Conservation (phyloP, 352 stramenopile species). For the Globisporangium paddicum region DNA sequence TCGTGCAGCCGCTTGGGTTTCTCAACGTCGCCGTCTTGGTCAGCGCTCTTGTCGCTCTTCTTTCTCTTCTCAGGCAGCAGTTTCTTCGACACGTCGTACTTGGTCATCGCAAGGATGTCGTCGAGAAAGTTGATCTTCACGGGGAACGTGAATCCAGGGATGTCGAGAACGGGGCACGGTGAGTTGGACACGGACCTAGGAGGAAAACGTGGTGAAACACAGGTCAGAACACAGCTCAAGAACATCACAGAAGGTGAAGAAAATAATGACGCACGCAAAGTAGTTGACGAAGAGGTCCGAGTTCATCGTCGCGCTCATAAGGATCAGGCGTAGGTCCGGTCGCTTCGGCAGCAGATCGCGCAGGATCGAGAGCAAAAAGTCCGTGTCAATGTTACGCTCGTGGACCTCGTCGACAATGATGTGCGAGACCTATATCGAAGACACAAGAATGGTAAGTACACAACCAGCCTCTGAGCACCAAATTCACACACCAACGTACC, state of each 20-base stretch:
- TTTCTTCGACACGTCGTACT: slow-evolving; percentile 59
- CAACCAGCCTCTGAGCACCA: background rate
- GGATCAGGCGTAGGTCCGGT: slow-evolving; percentile 86
- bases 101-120: slow-evolving; percentile 56
- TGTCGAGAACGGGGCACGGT: slow-evolving; percentile 72
- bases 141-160: slow-evolving; percentile 83
- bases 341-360: slow-evolving; percentile 69
- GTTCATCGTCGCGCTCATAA: slow-evolving; percentile 97
- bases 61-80: slow-evolving; percentile 50
- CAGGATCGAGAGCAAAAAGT: slow-evolving; percentile 95
- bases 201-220: background rate
- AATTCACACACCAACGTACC: slow-evolving; percentile 26
- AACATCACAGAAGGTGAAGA: background rate
- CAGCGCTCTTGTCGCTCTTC: slow-evolving; percentile 22
- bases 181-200: slow-evolving; percentile 10
- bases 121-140: slow-evolving; percentile 79
- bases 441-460: background rate
- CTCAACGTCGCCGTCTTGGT: slow-evolving; percentile 21
- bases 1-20: slow-evolving; percentile 24
- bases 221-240: background rate
- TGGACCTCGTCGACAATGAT: slow-evolving; percentile 99
- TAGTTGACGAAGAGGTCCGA: slow-evolving; percentile 86
- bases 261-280: slow-evolving; percentile 47
- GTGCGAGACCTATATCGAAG: slow-evolving; percentile 79
- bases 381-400: slow-evolving; percentile 95